Evolutionary conservation across 257 asterid genomes (phyloP), one percentile per base, ranked within the genome.

Genomic region (Knoxia roxburghii): DNA sequence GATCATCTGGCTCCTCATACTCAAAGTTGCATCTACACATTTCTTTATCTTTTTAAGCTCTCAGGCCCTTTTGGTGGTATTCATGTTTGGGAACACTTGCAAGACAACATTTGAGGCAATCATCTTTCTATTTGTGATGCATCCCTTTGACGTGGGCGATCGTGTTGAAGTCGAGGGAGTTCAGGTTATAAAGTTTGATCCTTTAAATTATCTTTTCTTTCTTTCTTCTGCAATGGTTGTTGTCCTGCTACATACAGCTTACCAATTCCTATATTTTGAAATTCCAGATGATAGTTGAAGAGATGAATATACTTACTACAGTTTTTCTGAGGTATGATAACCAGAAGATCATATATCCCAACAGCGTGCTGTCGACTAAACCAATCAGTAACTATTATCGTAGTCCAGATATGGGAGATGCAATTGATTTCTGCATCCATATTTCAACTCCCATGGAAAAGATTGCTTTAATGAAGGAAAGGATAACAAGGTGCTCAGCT

Each of bases 61-160:
- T 68, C 99, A 94, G 78, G 65, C 85, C 63, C 92, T 94, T 50
- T 60, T 94, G 59, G 95, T 82, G 12, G 99, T 83, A 41, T 94
- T 94, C 79, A 75, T 94, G 91, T 94, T 94, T 60, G 99, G 99
- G 32, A 94, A 94, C 83, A 83, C 96, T 0, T 85, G 90, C 83
- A 94, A 94, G 89, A 85, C 96, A 9, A 94, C 88, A 35, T 94
- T 90, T 21, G 97, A 94, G 80, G 96, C 97, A 7, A 88, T 94
- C 67, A 85, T 94, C 77, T 94, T 90, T 69, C 73, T 93, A 58
- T 93, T 93, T 43, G 99, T 93, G 76, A 89, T 88, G 96, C 98
- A 93, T 76, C 97, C 99, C 0, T 93, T 77, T 77, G 99, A 93
- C 61, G 99, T 93, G 13, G 99, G 97, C 14, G 97, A 93, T 62